phyloP scores from a whole-genome alignment of 805 yeast species.

The Spathaspora arborariae region DNA sequence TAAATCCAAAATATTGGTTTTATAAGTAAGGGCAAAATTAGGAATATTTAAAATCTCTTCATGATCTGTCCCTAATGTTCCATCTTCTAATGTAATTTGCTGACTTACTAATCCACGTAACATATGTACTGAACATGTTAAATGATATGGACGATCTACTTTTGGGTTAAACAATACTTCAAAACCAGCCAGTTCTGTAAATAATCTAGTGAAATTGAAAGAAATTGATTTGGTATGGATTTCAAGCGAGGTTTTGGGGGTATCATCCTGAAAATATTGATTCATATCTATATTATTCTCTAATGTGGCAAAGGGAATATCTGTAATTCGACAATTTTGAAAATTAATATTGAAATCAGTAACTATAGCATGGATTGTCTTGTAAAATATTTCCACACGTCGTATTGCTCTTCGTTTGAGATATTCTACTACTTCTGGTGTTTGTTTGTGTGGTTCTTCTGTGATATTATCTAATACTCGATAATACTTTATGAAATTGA shows the following conservation, averaged over 20 bases:
- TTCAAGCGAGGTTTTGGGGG: conserved; percentile 21
- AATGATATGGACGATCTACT: conserved; percentile 30
- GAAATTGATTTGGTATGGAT: conserved; percentile 21
- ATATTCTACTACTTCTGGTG: background rate
- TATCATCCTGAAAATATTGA: conserved; percentile 16
- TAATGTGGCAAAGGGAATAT: conserved; percentile 29
- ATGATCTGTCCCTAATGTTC: conserved; percentile 7
- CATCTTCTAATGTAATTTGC: conserved; percentile 2
- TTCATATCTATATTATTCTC: conserved; percentile 17
- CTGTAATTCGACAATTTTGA: conserved; percentile 22
- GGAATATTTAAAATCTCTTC: conserved; percentile 35
- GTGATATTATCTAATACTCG: background rate
- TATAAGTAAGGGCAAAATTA: conserved; percentile 29
- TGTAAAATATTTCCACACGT: conserved; percentile 12
- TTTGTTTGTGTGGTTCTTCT: background rate
- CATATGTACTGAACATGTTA: conserved; percentile 30
- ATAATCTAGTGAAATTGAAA: conserved; percentile 20
- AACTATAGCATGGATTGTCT: conserved; percentile 18
- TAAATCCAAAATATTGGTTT: conserved; percentile 31
- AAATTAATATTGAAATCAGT: conserved; percentile 23
- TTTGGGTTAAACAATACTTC: conserved; percentile 31
- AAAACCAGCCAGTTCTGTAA: conserved; percentile 33
- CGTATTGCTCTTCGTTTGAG: conserved; percentile 1
- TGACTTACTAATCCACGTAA: conserved; percentile 22
- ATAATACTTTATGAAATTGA: conserved; percentile 5